Conservation (phyloP, 306 rosid species). For the Fragaria iinumae region DNA sequence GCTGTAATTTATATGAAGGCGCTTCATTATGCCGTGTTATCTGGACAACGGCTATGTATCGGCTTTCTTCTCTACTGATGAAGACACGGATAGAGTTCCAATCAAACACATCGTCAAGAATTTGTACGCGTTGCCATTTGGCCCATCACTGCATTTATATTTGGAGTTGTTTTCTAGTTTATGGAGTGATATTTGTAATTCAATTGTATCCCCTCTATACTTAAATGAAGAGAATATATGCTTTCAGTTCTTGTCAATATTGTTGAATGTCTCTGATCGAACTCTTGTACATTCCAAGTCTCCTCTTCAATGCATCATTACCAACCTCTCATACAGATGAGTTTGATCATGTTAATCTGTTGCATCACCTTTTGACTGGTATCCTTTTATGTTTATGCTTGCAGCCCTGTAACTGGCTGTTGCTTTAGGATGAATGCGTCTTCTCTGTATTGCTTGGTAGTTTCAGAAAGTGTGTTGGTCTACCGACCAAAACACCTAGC, state of each 20-base stretch:
- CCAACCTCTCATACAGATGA: not conserved
- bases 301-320: not conserved
- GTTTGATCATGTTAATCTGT: not conserved
- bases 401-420: not conserved
- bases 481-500: not conserved
- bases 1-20: not conserved
- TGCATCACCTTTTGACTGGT: not conserved
- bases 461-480: not conserved
- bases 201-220: conserved; percentile 6
- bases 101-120: conserved; percentile 6
- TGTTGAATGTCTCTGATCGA: not conserved
- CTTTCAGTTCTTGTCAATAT: not conserved
- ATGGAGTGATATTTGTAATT: conserved; percentile 5
- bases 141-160: conserved; percentile 1
- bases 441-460: not conserved
- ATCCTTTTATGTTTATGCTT: not conserved
- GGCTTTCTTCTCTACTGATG: conserved; percentile 1
- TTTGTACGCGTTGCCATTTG: not conserved
- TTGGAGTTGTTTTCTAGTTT: not conserved
- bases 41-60: not conserved
- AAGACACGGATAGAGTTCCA: not conserved
- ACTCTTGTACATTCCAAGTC: not conserved
- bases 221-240: not conserved
- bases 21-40: not conserved
- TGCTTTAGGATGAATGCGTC: not conserved